Percentiles rank a stretch among this genome's conserved stretches.
phyloP scores from a whole-genome alignment of 2,329 filamentous ascomycete species.

The Sporothrix mexicana region DNA sequence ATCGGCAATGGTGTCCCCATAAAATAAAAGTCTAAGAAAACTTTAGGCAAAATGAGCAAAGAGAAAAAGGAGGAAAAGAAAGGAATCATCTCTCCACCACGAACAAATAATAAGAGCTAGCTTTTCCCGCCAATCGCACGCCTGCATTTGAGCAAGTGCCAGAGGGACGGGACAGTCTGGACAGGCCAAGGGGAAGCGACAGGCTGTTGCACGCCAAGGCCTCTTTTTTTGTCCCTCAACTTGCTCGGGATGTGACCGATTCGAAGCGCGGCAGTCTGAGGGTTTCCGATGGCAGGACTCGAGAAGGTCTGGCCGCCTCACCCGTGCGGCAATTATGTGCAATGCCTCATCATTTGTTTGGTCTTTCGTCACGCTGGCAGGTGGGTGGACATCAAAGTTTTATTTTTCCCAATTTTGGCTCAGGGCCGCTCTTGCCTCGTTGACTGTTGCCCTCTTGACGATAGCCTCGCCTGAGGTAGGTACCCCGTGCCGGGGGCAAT shows the following conservation, averaged over 20 bases:
- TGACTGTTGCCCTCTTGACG: background rate
- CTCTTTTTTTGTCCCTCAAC: background rate
- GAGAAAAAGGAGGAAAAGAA: background rate
- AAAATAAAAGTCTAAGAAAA: background rate
- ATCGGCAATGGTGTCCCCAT: conserved; percentile 20
- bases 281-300: conserved; percentile 21
- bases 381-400: conserved; percentile 3
- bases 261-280: background rate
- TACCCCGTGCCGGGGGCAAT: background rate
- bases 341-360: background rate
- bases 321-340: conserved; percentile 13
- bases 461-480: background rate
- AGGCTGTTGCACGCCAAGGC: conserved; percentile 8
- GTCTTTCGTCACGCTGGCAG: background rate
- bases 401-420: background rate
- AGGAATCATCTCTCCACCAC: background rate
- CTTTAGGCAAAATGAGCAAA: background rate
- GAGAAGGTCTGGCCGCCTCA: background rate
- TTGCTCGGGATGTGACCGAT: conserved; percentile 16
- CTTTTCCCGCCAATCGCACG: conserved; percentile 28
- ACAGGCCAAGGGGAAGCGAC: background rate
- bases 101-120: background rate
- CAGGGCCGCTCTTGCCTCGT: background rate
- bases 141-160: conserved; percentile 27
- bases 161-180: conserved; percentile 9